Conservation (phyloP, 148 eudicot species). For the Silene latifolia region DNA sequence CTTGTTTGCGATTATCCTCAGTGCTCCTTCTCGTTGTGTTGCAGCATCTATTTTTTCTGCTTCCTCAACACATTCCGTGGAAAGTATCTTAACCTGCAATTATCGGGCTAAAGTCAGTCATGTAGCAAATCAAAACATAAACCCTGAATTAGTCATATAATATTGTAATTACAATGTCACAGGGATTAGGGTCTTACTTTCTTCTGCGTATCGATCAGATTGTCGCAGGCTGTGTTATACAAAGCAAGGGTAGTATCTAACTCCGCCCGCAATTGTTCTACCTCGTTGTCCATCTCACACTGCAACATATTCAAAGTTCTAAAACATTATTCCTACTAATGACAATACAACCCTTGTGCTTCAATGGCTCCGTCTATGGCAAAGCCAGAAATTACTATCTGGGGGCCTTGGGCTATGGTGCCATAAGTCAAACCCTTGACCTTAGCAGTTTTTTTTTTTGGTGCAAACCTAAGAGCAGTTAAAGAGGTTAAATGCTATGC, state of each 20-base stretch:
- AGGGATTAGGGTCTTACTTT: constrained; percentile 35
- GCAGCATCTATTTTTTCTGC: constrained; percentile 56
- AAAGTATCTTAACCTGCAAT: constrained; percentile 51
- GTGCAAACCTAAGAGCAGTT: no score
- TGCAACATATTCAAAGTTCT: constrained; percentile 27
- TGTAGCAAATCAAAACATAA: neutral
- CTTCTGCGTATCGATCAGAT: constrained; percentile 59
- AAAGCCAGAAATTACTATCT: neutral
- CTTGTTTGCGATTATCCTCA: constrained; percentile 50
- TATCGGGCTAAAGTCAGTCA: neutral
- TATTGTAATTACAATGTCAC: neutral
- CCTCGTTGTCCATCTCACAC: constrained; percentile 50
- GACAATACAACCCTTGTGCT: neutral
- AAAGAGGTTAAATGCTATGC: no score
- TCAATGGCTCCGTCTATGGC: neutral
- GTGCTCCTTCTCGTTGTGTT: constrained; percentile 50
- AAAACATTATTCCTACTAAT: neutral
- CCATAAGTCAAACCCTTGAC: no score
- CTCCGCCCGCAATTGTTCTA: constrained; percentile 55
- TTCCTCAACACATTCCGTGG: constrained; percentile 55
- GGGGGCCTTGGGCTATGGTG: no score
- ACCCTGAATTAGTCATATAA: neutral
- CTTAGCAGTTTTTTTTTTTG: no score
- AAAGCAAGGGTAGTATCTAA: constrained; percentile 45
- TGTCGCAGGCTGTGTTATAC: constrained; percentile 67